These are phyloP conservation scores for Quercus berberidifolia DNA, from an alignment of 306 rosid genomes.

Conservation along the genomic window DNA sequence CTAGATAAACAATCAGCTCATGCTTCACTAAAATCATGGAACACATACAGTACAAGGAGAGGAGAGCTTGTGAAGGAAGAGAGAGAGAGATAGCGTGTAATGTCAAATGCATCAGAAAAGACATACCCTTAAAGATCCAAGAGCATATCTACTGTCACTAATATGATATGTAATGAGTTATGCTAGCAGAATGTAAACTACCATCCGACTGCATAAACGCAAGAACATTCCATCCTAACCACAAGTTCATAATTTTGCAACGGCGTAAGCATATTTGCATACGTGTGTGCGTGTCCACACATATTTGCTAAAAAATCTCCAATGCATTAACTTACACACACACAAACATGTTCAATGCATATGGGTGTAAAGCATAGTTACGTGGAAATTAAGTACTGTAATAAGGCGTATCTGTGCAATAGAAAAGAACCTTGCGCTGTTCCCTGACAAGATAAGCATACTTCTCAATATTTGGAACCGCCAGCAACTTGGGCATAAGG, in stretches of 20 bases:
- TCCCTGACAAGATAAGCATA: constrained; percentile 67
- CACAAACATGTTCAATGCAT: neutral
- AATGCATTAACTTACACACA: no score
- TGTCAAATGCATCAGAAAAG: neutral
- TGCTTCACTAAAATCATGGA: neutral
- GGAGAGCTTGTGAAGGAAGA: neutral
- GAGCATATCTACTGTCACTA: neutral
- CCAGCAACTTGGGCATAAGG: constrained; percentile 90
- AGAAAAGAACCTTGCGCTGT: constrained; percentile 61
- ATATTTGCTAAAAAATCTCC: no score
- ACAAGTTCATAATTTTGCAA: neutral
- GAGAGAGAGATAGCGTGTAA: neutral
- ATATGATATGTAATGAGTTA: neutral
- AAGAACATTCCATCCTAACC: neutral
- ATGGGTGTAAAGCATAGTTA: neutral
- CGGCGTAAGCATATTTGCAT: neutral
- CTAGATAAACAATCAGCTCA: neutral
- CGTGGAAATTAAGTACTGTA: neutral
- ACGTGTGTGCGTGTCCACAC: no score
- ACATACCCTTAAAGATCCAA: neutral
- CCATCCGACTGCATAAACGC: neutral
- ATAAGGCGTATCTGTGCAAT: neutral
- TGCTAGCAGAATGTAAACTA: neutral
- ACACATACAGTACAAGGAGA: neutral
- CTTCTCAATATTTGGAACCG: constrained; percentile 87